phyloP scores from a whole-genome alignment of 768 basidiomycete species.

The Mycena amicta region DNA sequence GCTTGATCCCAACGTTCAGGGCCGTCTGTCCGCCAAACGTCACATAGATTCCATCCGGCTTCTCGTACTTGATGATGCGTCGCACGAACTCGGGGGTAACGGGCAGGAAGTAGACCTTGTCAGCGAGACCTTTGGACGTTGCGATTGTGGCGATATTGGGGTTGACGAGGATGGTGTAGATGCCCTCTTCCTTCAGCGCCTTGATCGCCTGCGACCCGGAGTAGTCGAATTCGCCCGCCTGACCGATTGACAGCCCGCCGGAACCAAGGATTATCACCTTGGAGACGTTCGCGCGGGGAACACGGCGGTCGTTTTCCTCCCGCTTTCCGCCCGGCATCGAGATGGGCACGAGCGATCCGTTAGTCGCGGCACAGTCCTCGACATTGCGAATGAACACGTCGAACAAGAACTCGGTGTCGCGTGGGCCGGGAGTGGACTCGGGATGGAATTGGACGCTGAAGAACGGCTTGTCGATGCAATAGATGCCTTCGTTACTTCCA shows the following conservation, averaged over 20 bases:
- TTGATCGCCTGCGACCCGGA: conserved; percentile 99
- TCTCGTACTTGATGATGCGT: conserved; percentile 98
- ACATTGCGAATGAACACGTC: conserved; percentile 95
- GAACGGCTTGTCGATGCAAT: conserved; percentile 89
- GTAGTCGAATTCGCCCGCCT: conserved; percentile 99
- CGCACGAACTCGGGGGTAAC: conserved; percentile 97
- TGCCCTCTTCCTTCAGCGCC: conserved; percentile 97
- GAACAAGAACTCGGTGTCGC: conserved; percentile 98
- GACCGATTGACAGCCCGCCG: conserved; percentile 96
- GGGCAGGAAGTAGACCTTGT: conserved; percentile 99
- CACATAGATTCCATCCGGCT: conserved; percentile 98
- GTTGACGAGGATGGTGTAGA: conserved; percentile 98
- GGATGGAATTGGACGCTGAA: conserved; percentile 99
- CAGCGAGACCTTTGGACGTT: conserved; percentile 94
- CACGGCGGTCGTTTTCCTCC: conserved; percentile 76
- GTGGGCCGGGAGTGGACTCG: conserved; percentile 93
- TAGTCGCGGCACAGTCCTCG: conserved; percentile 66
- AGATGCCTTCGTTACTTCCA: conserved; percentile 96
- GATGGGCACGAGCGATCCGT: conserved; percentile 53
- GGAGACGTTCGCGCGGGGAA: conserved; percentile 74
- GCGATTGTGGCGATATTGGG: conserved; percentile 99
- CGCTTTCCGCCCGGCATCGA: conserved; percentile 78
- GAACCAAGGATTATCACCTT: conserved; percentile 98
- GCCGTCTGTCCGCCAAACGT: conserved; percentile 99
- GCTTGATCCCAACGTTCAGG: conserved; percentile 92